These are phyloP conservation scores for Pseudonitzschia delicatissima DNA, from an alignment of 108 stramenopile genomes.

Conservation along the genomic window DNA sequence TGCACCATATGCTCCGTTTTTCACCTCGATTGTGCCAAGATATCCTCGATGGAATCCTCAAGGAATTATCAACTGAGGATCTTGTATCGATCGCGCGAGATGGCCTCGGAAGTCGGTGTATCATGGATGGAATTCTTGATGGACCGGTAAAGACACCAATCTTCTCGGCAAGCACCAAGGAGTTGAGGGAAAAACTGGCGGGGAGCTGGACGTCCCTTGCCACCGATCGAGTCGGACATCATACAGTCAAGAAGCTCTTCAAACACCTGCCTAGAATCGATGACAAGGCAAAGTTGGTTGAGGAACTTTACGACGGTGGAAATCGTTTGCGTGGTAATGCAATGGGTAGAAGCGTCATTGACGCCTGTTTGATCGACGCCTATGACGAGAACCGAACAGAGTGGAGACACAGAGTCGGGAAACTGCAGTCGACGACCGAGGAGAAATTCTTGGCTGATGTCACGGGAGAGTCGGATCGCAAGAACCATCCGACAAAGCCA, in stretches of 20 bases:
- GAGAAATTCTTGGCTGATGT: constrained; percentile 49
- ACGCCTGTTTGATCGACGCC: constrained; percentile 54
- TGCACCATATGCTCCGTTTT: constrained; percentile 79
- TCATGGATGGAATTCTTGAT: constrained; percentile 78
- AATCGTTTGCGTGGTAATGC: constrained; percentile 66
- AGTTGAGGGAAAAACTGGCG: constrained; percentile 45
- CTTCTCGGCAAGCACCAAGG: constrained; percentile 41
- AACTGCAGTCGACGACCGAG: constrained; percentile 12
- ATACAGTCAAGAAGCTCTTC: constrained; percentile 76
- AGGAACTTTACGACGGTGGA: constrained; percentile 60
- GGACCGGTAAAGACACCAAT: constrained; percentile 41
- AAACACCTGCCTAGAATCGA: constrained; percentile 51
- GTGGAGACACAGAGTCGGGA: constrained; percentile 33
- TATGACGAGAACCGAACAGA: constrained; percentile 54
- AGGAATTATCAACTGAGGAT: constrained; percentile 40
- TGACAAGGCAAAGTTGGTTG: constrained; percentile 57
- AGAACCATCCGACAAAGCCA: background rate
- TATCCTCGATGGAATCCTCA: constrained; percentile 50
- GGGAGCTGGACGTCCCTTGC: constrained; percentile 57
- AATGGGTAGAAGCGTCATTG: constrained; percentile 73
- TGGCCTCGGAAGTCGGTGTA: constrained; percentile 80
- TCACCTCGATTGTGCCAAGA: constrained; percentile 59
- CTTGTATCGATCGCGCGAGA: constrained; percentile 64
- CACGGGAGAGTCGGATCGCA: background rate
- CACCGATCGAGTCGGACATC: constrained; percentile 76